phyloP scores from a whole-genome alignment of 1,284 basidiomycete genomes.

The Trichosporon inkin region DNA sequence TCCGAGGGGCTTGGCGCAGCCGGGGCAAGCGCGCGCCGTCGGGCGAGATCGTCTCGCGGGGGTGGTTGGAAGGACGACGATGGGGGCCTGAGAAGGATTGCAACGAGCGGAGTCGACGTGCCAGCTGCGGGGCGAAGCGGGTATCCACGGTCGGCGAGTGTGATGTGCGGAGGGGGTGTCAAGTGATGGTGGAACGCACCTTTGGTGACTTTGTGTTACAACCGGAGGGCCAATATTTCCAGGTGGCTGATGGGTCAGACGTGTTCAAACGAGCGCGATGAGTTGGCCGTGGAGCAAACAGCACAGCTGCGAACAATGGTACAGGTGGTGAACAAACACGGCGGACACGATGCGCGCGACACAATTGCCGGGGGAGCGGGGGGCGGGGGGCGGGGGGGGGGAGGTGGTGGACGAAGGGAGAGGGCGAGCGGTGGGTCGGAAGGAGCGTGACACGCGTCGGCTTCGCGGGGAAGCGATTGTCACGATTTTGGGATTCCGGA shows the following conservation, averaged over 20 bases:
- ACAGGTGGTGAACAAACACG: background rate
- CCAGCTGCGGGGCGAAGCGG: background rate
- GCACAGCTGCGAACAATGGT: slow-evolving; percentile 4
- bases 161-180: slow-evolving; percentile 2
- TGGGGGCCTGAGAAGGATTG: background rate
- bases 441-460: slow-evolving; percentile 7
- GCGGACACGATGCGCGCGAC: background rate
- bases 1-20: no score
- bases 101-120: background rate
- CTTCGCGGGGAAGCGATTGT: background rate
- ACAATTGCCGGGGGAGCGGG: background rate
- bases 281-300: slow-evolving; percentile 2
- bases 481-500: background rate
- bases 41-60: background rate
- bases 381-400: no score
- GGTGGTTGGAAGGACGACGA: background rate
- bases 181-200: slow-evolving; percentile 5
- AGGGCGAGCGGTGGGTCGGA: background rate
- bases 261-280: background rate
- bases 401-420: background rate
- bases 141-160: background rate
- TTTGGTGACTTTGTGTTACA: background rate
- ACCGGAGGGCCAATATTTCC: background rate
- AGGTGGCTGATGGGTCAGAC: background rate
- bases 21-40: no score